These are phyloP conservation scores for Phialemoniopsis sp. DNA, from an alignment of 2,329 filamentous ascomycete species.

Conservation along the genomic window DNA sequence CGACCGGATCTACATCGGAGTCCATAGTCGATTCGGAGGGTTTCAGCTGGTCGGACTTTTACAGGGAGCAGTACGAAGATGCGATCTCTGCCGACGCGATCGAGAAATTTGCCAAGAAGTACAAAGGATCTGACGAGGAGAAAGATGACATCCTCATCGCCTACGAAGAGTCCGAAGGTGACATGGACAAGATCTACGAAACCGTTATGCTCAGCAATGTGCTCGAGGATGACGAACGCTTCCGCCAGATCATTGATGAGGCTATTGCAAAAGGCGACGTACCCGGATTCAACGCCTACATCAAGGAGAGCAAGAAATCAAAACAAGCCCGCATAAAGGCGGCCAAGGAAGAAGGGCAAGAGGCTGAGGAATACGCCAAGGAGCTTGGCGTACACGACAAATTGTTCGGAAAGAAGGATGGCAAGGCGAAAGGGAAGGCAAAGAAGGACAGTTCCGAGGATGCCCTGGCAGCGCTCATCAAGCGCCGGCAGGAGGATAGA, in stretches of 20 bases:
- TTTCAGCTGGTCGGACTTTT: constrained; percentile 91
- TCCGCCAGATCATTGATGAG: constrained; percentile 73
- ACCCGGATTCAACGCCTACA: constrained; percentile 63
- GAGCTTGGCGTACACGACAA: constrained; percentile 72
- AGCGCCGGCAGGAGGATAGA: constrained; percentile 62
- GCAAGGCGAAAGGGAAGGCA: constrained; percentile 37
- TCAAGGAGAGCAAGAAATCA: constrained; percentile 65
- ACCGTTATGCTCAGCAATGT: constrained; percentile 83
- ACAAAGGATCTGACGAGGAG: constrained; percentile 86
- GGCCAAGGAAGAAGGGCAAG: constrained; percentile 63
- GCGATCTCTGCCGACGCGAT: constrained; percentile 73
- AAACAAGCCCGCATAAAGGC: constrained; percentile 54
- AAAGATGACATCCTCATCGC: constrained; percentile 70
- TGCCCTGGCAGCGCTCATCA: constrained; percentile 69
- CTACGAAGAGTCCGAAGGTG: constrained; percentile 69
- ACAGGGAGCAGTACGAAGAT: constrained; percentile 76
- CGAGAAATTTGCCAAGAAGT: constrained; percentile 68
- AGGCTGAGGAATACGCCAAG: constrained; percentile 72
- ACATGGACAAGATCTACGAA: constrained; percentile 75
- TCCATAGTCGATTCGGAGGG: constrained; percentile 71
- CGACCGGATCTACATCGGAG: constrained; percentile 84
- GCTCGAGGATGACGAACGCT: constrained; percentile 79
- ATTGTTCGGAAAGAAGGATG: constrained; percentile 49
- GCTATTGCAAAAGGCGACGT: constrained; percentile 72
- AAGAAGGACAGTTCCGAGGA: constrained; percentile 37